phyloP scores from a whole-genome alignment of 352 stramenopile genomes.

The Lagenidium sp. region DNA sequence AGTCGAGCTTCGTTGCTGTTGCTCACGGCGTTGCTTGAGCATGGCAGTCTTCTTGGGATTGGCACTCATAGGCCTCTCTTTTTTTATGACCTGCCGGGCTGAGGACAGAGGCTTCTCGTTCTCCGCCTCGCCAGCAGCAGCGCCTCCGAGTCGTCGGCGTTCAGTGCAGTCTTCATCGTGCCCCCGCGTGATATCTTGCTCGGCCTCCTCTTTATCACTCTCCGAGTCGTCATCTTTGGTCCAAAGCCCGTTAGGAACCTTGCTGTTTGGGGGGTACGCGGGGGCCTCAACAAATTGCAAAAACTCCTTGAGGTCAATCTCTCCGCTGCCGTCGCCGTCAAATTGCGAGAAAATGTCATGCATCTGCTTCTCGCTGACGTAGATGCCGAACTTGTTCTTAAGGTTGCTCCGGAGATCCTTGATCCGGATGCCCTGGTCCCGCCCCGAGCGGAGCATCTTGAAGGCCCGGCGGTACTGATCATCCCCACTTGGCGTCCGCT shows the following conservation, averaged over 20 bases:
- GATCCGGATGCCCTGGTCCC: slow-evolving; percentile 58
- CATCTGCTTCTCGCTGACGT: slow-evolving; percentile 68
- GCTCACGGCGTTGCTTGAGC: slow-evolving; percentile 51
- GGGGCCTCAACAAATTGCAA: slow-evolving; percentile 59
- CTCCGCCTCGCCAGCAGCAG: not conserved
- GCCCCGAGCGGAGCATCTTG: slow-evolving; percentile 65
- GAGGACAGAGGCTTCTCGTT: too few relatives aligned
- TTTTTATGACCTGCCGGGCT: slow-evolving; percentile 16
- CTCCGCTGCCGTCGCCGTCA: slow-evolving; percentile 47
- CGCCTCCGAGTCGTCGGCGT: too few relatives aligned
- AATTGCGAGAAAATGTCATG: slow-evolving; percentile 51
- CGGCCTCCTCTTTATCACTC: slow-evolving; percentile 1
- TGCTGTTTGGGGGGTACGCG: slow-evolving; percentile 45
- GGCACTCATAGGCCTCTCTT: slow-evolving; percentile 50
- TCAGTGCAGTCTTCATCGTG: too few relatives aligned
- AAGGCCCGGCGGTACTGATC: slow-evolving; percentile 74
- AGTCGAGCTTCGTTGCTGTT: slow-evolving; percentile 5
- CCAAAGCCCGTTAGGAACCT: slow-evolving; percentile 50
- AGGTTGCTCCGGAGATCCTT: slow-evolving; percentile 69
- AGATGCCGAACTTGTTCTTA: slow-evolving; percentile 73
- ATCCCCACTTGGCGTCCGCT: slow-evolving; percentile 66
- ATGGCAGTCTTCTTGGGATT: slow-evolving; percentile 56
- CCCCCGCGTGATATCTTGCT: not conserved
- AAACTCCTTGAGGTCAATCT: slow-evolving; percentile 74
- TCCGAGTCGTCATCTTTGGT: slow-evolving; percentile 22